Evolutionary conservation across 208 protist species (phyloP), one percentile per base, ranked within the genome.

Genomic region (Phytomonas sp.): DNA sequence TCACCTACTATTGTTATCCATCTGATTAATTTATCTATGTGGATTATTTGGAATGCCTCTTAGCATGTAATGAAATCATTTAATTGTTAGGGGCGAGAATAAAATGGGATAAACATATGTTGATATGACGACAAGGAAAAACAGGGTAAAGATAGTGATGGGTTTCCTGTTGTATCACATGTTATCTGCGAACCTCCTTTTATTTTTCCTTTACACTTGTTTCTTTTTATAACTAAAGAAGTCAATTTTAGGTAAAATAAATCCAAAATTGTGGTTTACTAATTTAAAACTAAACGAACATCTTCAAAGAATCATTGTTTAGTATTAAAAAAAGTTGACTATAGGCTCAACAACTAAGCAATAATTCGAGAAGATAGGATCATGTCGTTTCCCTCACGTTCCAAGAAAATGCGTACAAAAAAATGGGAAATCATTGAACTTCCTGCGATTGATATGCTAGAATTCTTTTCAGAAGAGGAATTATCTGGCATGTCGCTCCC

Each of bases 371-470:
- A 40, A 2, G 53, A 71, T 46, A 46, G 40, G 40, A 46, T 46
- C 46, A 68, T 67, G 31, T 63, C 74, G 4, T 20, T 56, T 23
- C 61, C 32, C 5, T 71, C 72, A 30, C 77, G 76, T 13, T 37
- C 66, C 0, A 88, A 87, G 61, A 85, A 88, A 68, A 32, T 71
- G 51, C 75, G 76, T 8, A 74, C 68, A 28, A 85, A 81, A 70
- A 86, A 85, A 62, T 90, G 87, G 87, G 78, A 89, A 37, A 72
- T 72, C 13, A 79, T 93, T 29, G 71, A 81, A 0, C 70, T 88
- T 15, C 82, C 84, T 2, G 68, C 73, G 15, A 83, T 90, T n/a
- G 80, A 90, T 33, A 80, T 87, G 66, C 65, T 93, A 0, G 73
- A 83, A 62, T 17, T 60, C 4, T 67, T 85, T 51, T 65, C 78